Evolutionary conservation across 495 filamentous ascomycete genomes (phyloP).

Genomic region (Aspergillus mulundensis): DNA sequence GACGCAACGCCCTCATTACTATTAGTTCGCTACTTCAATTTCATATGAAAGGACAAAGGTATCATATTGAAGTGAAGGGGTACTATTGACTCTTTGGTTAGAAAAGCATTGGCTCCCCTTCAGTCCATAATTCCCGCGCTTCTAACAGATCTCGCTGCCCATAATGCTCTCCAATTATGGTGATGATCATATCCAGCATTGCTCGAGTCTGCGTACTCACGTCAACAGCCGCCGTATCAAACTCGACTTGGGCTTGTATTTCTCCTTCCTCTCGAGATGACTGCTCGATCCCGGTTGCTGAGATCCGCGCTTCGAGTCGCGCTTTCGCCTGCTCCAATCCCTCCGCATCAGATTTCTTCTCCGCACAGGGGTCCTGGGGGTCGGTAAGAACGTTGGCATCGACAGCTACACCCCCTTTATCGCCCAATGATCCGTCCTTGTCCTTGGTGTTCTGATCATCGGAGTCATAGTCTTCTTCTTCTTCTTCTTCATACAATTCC

Average conservation of each 20-base stretch:
- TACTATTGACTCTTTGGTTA: no score
- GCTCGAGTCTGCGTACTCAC: slow-evolving; percentile 31
- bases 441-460: slow-evolving; percentile 21
- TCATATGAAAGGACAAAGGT: not conserved
- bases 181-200: slow-evolving; percentile 88
- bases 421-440: slow-evolving; percentile 10
- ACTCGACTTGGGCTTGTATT: not conserved
- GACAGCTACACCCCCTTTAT: slow-evolving; percentile 12
- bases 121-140: slow-evolving; percentile 53
- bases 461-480: slow-evolving; percentile 26
- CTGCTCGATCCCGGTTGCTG: slow-evolving; percentile 15
- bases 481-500: slow-evolving; percentile 16
- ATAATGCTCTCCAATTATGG: slow-evolving; percentile 82
- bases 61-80: not conserved
- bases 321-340: slow-evolving; percentile 57
- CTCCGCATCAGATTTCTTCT: slow-evolving; percentile 17
- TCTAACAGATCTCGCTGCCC: slow-evolving; percentile 84
- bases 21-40: not conserved
- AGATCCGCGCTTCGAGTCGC: slow-evolving; percentile 50
- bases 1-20: slow-evolving; percentile 9
- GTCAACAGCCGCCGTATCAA: slow-evolving; percentile 12
- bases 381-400: slow-evolving; percentile 19
- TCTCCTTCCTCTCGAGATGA: not conserved
- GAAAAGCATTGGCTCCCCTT: not conserved
- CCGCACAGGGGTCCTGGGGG: slow-evolving; percentile 23